Percentiles rank a stretch among this genome's conserved stretches.
phyloP scores from a whole-genome alignment of 805 yeast species.

The Torulaspora maleeae region DNA sequence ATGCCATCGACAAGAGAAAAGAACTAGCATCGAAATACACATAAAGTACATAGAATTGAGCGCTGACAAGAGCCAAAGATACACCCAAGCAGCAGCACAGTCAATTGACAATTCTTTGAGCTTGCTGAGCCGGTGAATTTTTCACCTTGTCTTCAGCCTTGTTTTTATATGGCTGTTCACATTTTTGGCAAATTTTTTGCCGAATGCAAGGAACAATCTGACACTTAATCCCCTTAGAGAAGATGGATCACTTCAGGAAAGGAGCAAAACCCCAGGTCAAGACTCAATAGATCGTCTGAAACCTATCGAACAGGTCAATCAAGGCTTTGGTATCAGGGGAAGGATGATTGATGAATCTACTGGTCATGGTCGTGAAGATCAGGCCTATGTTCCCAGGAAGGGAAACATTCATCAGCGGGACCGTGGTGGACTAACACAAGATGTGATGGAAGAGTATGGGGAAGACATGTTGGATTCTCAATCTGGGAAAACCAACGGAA shows the following conservation, averaged over 20 bases:
- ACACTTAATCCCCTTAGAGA: not conserved
- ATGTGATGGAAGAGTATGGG: slow-evolving; percentile 13
- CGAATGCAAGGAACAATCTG: not conserved
- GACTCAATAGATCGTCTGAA: not conserved
- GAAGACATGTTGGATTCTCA: slow-evolving; percentile 8
- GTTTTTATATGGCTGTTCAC: not conserved
- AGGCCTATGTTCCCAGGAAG: slow-evolving; percentile 8
- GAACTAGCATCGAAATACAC: slow-evolving; percentile 32
- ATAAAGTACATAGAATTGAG: not conserved
- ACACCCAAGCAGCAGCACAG: too few species aligned
- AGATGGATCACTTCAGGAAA: not conserved
- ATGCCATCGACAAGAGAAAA: slow-evolving; percentile 32
- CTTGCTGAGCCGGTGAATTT: too few species aligned
- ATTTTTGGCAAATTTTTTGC: not conserved
- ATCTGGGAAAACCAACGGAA: not conserved
- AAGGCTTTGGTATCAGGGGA: not conserved
- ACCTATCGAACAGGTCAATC: not conserved
- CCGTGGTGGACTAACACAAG: slow-evolving; percentile 8
- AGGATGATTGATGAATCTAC: slow-evolving; percentile 8
- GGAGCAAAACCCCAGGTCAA: not conserved
- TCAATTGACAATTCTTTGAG: too few species aligned
- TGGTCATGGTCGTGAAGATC: slow-evolving; percentile 10
- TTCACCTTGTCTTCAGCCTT: not conserved
- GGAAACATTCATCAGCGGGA: slow-evolving; percentile 10
- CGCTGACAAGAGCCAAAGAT: too few species aligned